phyloP scores from a whole-genome alignment of 2,329 filamentous ascomycete genomes.

The Trichoderma koningiopsis region DNA sequence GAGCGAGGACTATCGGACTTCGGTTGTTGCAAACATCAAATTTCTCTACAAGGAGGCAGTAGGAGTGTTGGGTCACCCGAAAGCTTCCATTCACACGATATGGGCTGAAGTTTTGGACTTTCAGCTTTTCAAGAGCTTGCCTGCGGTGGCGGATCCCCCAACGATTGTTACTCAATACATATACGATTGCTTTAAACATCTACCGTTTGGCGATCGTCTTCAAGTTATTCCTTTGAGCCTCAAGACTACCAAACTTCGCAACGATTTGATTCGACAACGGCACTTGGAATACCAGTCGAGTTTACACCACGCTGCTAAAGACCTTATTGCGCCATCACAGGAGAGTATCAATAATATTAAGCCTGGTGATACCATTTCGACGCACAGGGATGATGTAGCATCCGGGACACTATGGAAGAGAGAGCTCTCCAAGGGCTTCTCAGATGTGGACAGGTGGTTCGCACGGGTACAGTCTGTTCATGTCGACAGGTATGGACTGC shows the following conservation, averaged over 20 bases:
- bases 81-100: constrained; percentile 45
- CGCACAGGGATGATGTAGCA: constrained; percentile 47
- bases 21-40: constrained; percentile 59
- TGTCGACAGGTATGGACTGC: constrained; percentile 37
- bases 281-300: constrained; percentile 35
- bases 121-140: constrained; percentile 35
- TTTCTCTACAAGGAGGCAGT: constrained; percentile 68
- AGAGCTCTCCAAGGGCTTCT: constrained; percentile 46
- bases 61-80: constrained; percentile 46
- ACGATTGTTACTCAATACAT: constrained; percentile 75
- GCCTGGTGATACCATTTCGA: constrained; percentile 54
- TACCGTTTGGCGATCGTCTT: constrained; percentile 61
- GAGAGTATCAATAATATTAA: constrained; percentile 40
- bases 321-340: constrained; percentile 30
- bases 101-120: constrained; percentile 56
- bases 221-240: constrained; percentile 38
- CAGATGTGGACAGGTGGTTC: constrained; percentile 63
- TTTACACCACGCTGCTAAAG: constrained; percentile 32
- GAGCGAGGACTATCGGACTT: constrained; percentile 62
- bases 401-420: constrained; percentile 59
- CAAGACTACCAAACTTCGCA: constrained; percentile 35
- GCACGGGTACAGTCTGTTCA: constrained; percentile 66
- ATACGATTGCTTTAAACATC: constrained; percentile 62
- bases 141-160: constrained; percentile 23
- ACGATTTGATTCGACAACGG: constrained; percentile 34